Evolutionary conservation across 192 early-diverging fungal species (phyloP).

Genomic region (Polychytrium aggregatum): DNA sequence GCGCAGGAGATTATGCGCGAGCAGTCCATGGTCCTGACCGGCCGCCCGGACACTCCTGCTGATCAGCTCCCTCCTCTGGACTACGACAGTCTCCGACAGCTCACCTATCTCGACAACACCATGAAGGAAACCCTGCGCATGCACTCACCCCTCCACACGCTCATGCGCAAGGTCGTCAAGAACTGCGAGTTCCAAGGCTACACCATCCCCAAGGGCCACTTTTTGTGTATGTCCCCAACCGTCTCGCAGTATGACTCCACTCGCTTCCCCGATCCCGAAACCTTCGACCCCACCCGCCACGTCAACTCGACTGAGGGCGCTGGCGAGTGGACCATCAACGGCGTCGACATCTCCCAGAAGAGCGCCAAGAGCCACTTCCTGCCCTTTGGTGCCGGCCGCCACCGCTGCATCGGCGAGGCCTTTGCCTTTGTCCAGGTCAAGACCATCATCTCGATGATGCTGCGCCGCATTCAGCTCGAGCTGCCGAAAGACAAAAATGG

Average conservation of each 20-base stretch:
- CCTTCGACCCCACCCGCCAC: conserved; percentile 77
- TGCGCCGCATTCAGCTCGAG: conserved; percentile 66
- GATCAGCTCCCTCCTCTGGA: conserved; percentile 30
- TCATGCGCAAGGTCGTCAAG: conserved; percentile 85
- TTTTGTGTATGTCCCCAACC: conserved; percentile 71
- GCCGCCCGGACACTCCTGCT: conserved; percentile 37
- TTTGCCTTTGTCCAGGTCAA: conserved; percentile 96
- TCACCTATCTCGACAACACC: conserved; percentile 64
- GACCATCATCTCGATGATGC: conserved; percentile 72
- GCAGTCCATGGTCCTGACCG: conserved; percentile 46
- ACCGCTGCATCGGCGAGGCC: conserved; percentile 96
- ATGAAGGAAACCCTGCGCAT: conserved; percentile 90
- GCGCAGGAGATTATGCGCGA: conserved; percentile 61
- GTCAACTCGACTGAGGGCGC: conserved; percentile 27
- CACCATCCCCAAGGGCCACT: conserved; percentile 83
- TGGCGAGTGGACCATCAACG: conserved; percentile 47
- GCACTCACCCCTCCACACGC: conserved; percentile 82
- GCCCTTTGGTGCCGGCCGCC: conserved; percentile 94
- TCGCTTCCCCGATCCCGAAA: conserved; percentile 68
- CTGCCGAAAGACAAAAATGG: conserved; percentile 41
- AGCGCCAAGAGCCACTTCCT: conserved; percentile 71
- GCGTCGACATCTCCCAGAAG: conserved; percentile 52
- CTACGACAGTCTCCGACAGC: conserved; percentile 63
- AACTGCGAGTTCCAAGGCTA: conserved; percentile 63
- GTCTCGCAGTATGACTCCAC: conserved; percentile 67